Evolutionary conservation across 2,329 filamentous ascomycete species (phyloP).

Genomic region (Penicillium hesseltinei): DNA sequence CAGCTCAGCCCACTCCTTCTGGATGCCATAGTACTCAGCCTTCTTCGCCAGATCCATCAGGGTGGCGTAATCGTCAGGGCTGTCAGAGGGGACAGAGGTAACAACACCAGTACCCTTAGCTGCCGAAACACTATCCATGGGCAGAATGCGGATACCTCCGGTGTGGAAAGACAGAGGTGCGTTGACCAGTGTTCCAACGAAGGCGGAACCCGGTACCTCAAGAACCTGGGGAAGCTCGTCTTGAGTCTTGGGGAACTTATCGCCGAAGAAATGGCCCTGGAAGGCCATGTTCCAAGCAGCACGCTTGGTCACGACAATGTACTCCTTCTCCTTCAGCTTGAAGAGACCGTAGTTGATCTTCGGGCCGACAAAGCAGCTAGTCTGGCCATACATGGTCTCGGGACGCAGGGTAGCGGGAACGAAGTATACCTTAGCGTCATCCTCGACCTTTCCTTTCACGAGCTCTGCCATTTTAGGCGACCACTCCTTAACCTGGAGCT

Average conservation of each 20-base stretch:
- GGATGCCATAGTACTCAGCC: conserved; percentile 90
- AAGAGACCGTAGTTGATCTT: conserved; percentile 87
- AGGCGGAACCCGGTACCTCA: conserved; percentile 72
- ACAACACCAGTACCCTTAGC: conserved; percentile 97
- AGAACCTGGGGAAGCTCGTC: conserved; percentile 72
- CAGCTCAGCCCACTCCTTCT: conserved; percentile 93
- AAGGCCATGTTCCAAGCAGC: conserved; percentile 94
- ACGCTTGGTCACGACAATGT: conserved; percentile 78
- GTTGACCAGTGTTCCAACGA: conserved; percentile 83
- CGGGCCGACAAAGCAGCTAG: conserved; percentile 90
- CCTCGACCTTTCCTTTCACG: conserved; percentile 74
- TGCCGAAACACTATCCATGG: conserved; percentile 90
- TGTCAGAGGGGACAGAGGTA: conserved; percentile 92
- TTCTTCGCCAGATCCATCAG: conserved; percentile 88
- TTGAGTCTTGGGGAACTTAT: conserved; percentile 56
- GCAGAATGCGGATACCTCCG: conserved; percentile 80
- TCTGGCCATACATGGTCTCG: conserved; percentile 99
- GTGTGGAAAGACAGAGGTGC: conserved; percentile 86
- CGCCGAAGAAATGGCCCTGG: conserved; percentile 74
- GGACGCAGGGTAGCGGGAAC: conserved; percentile 88
- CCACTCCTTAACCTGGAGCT: conserved; percentile 90
- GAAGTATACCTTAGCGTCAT: conserved; percentile 78
- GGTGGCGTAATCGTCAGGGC: conserved; percentile 91
- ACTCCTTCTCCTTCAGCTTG: conserved; percentile 73
- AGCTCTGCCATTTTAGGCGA: conserved; percentile 69